phyloP scores from a whole-genome alignment of 352 stramenopile genomes.

The Phytophthora multivora region DNA sequence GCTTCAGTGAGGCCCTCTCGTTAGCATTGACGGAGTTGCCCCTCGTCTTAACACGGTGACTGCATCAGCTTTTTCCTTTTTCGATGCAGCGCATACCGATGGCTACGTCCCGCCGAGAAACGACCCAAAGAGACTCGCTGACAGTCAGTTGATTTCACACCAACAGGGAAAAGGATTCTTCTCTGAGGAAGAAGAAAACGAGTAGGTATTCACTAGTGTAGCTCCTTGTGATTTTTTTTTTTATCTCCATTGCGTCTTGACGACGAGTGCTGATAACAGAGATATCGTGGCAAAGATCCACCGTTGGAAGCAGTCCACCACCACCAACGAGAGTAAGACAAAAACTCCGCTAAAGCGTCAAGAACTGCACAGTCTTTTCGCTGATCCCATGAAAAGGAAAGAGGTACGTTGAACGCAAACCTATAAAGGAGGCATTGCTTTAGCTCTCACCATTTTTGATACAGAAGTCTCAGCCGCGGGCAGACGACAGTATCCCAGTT shows the following conservation, averaged over 20 bases:
- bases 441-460: background rate
- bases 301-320: constrained; percentile 16
- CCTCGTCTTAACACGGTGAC: background rate
- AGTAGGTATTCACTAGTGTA: constrained; percentile 17
- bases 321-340: constrained; percentile 4
- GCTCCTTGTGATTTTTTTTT: too few relatives aligned
- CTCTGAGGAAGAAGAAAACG: constrained; percentile 31
- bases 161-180: constrained; percentile 25
- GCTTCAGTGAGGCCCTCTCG: constrained; percentile 13
- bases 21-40: too few relatives aligned
- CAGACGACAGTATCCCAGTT: background rate
- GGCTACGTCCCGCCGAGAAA: constrained; percentile 26
- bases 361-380: constrained; percentile 9
- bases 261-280: constrained; percentile 6
- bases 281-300: constrained; percentile 30
- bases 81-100: constrained; percentile 39
- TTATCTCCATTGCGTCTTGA: background rate
- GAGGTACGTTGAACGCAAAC: background rate
- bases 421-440: background rate
- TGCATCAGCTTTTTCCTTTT: constrained; percentile 41
- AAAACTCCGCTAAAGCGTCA: constrained; percentile 8
- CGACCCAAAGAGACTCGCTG: background rate
- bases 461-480: background rate
- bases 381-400: constrained; percentile 2
- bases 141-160: constrained; percentile 1